Percentiles rank a stretch among this genome's conserved stretches.
Evolutionary conservation across 805 yeast species (phyloP).

Genomic region (Saccharomycopsis sp.): DNA sequence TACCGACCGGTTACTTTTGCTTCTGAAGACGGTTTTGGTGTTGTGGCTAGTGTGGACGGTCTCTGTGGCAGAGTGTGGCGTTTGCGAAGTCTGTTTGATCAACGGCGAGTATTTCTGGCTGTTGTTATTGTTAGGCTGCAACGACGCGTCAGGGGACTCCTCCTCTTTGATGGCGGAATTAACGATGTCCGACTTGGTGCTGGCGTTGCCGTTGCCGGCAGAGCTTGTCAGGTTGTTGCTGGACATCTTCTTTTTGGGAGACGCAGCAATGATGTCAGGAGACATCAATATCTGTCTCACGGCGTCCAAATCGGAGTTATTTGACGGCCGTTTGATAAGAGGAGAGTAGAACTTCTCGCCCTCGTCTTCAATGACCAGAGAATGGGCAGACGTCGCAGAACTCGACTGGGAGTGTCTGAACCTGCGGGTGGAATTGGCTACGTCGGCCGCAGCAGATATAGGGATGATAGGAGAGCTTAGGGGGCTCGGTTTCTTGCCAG

Average conservation of each 20-base stretch:
- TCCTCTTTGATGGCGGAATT: background rate
- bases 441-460: background rate
- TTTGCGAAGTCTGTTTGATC: constrained; percentile 5
- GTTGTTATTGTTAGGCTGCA: too few relatives aligned
- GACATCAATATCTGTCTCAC: constrained; percentile 18
- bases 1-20: background rate
- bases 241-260: constrained; percentile 8
- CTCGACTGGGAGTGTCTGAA: constrained; percentile 2
- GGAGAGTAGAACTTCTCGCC: constrained; percentile 20
- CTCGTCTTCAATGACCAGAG: constrained; percentile 18
- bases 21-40: background rate
- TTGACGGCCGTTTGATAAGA: constrained; percentile 7
- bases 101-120: constrained; percentile 10
- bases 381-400: constrained; percentile 3
- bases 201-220: too few relatives aligned
- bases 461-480: background rate
- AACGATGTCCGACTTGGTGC: background rate
- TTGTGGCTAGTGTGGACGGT: background rate
- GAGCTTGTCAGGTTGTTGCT: background rate
- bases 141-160: background rate
- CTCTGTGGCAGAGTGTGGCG: background rate
- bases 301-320: constrained; percentile 19
- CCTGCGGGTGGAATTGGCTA: background rate
- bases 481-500: background rate
- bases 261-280: constrained; percentile 20